phyloP scores from a whole-genome alignment of 257 asterid genomes.

The Jaltomata sinuosa region DNA sequence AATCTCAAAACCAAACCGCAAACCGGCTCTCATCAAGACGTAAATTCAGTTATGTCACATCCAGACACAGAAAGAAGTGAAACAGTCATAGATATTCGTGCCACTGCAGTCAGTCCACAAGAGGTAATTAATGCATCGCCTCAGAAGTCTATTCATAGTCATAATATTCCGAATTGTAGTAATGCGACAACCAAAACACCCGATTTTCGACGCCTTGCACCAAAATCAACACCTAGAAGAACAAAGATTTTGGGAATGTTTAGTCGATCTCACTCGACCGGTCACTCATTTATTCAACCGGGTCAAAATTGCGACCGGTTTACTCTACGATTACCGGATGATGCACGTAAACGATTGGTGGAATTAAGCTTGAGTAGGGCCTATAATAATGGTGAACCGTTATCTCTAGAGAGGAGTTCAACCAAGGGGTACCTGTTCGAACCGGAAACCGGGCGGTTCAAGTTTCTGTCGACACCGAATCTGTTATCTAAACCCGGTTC shows the following conservation, averaged over 20 bases:
- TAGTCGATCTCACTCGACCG: slow-evolving; percentile 21
- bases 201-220: neutral
- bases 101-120: neutral
- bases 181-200: neutral
- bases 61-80: neutral
- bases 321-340: slow-evolving; percentile 25
- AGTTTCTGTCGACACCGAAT: slow-evolving; percentile 5
- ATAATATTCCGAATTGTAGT: neutral
- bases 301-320: slow-evolving; percentile 19
- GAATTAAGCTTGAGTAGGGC: slow-evolving; percentile 10
- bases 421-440: slow-evolving; percentile 11
- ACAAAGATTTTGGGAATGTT: neutral
- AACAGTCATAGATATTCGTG: neutral
- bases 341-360: slow-evolving; percentile 8
- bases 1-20: slow-evolving; percentile 11
- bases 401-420: slow-evolving; percentile 15
- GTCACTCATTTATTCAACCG: slow-evolving; percentile 21
- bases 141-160: neutral
- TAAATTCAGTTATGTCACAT: neutral
- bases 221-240: neutral
- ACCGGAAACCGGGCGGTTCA: neutral
- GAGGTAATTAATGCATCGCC: neutral
- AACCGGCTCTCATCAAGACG: neutral
- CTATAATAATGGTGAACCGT: slow-evolving; percentile 3
- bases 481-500: slow-evolving; percentile 7